Base-by-base conservation (phyloP, 371 early-diverging fungal species). In the Mortierella sp. region DNA sequence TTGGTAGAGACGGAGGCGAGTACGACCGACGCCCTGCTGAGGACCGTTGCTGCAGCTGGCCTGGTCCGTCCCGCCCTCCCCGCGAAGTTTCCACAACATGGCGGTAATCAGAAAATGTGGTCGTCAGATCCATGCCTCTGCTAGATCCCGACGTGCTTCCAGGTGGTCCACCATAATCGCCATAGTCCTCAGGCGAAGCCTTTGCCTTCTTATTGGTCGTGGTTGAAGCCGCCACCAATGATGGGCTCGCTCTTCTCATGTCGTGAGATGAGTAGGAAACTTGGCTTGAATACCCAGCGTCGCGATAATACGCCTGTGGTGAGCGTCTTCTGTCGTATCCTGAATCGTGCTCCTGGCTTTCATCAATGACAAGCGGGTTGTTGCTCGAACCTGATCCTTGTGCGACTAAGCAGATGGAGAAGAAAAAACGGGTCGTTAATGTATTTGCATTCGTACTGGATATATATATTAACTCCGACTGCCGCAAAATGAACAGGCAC, bases 231-330 rank as follows among this genome's bases (percentile, higher is more conserved):
- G 43, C 43, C 43, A 40, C 4, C 43, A 40, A 40, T 40, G 43
- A 40, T 4, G 67, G 34, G 40, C 37, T 67, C 3, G 67, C 34
- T 67, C 67, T 21, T 2, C 37, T 10, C 37, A 67, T 24, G 11
- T 67, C 67, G 1, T 37, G 43, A 21, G 67, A 67, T 1, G 67
- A 67, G 24, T 67, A 67, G 1, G 67, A 67, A 37, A 67, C 67
- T 14, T 67, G 67, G 19, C 37, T 67, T 6, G 67, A 40, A 8
- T 37, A 67, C 10, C 37, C 37, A 2, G 67, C 0, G 0, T 67
- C 67, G 43, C 67, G 67, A 37, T 67, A 67, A 9, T 67, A 67
- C 4, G 40, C 37, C 24, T 67, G 67, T 19, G 67, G 67, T 34
- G 67, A 67, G 2, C 40, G 67, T 24, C 67, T 37, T 21, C 67